Conservation (phyloP, 176 grass and related monocot genomes). For the Phyllostachys edulis region DNA sequence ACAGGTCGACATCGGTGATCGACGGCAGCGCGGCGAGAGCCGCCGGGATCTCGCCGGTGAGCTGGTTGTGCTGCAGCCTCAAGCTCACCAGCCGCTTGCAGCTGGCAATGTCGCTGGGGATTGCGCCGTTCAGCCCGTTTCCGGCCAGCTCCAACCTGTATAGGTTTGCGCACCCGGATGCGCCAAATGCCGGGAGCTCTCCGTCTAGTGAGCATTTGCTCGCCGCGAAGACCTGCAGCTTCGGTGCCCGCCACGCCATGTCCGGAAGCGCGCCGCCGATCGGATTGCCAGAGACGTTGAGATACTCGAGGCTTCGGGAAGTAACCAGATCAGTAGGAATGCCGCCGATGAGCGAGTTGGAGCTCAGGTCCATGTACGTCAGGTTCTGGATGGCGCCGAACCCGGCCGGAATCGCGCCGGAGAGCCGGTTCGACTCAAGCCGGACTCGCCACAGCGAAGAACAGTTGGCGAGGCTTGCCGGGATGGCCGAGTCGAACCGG, state of each 20-base stretch:
- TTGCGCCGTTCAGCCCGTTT: conserved; percentile 55
- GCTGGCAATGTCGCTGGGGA: conserved; percentile 52
- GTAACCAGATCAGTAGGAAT: conserved; percentile 52
- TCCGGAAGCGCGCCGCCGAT: conserved; percentile 49
- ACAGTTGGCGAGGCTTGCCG: conserved; percentile 59
- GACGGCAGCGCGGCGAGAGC: conserved; percentile 70
- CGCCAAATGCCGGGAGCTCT: conserved; percentile 54
- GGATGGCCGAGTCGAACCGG: conserved; percentile 65
- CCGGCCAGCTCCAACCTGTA: conserved; percentile 77
- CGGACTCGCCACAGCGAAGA: conserved; percentile 78
- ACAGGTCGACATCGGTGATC: conserved; percentile 84
- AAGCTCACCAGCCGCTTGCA: conserved; percentile 74
- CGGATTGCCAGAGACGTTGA: conserved; percentile 82
- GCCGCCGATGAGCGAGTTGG: conserved; percentile 58
- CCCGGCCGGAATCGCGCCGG: conserved; percentile 61
- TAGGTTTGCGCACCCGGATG: conserved; percentile 56
- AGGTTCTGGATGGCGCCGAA: conserved; percentile 69
- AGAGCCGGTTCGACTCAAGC: conserved; percentile 58
- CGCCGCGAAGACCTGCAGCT: conserved; percentile 67
- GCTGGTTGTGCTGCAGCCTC: conserved; percentile 62
- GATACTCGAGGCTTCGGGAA: conserved; percentile 58
- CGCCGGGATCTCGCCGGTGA: conserved; percentile 60
- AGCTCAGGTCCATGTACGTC: conserved; percentile 85
- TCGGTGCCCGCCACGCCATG: conserved; percentile 51
- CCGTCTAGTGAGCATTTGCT: conserved; percentile 50